Base-by-base conservation (phyloP, 768 basidiomycete species). In the Russula griseocarnosa region DNA sequence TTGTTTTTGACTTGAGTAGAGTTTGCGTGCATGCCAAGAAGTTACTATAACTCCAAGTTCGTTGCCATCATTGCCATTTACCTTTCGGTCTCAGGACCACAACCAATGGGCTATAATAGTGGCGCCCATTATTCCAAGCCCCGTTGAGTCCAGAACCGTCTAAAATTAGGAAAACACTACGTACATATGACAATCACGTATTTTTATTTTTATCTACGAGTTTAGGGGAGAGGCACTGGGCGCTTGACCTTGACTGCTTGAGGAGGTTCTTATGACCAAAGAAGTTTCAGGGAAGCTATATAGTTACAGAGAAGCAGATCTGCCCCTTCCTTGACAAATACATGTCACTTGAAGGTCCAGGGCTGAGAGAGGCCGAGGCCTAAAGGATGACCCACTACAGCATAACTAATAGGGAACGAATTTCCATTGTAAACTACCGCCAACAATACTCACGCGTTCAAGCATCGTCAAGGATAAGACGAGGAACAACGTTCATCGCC, bases 401-500 rank as follows among this genome's bases (percentile, higher is more conserved):
- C 24, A 34, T 5, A 38, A 10, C 26, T 46, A 40, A 22, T 32
- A 24, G 55, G n/a, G 16, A 24, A 61, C 2, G 36, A 18, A 16
- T 52, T 22, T 52, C 46, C 40, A 10, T 34, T 34, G 32, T 30
- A 49, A 55, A 46, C 47, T 46, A 51, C 36, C 36, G 22, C 49
- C 32, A 14, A 14, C 28, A 18, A 47, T 55, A 20, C 24, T 52
- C 46, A 47, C 42, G 40, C 24, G 47, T 24, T 78, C 71, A 80
- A 40, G 87, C 90, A 75, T 94, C 93, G 70, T 91, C 93, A 60
- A 97, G 80, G 58, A 94, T 80, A 54, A 96, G 79, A 38, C 93
- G 88, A 55, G 94, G 94, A 20, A 96, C 88, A 51, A 96, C 87
- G 72, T 96, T 96, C 94, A 97, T 97, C 11, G 93, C 94, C 92